Evolutionary conservation across 225 moss, liverwort and hornwort genomes (phyloP).

Genomic region (Climacium dendroides): DNA sequence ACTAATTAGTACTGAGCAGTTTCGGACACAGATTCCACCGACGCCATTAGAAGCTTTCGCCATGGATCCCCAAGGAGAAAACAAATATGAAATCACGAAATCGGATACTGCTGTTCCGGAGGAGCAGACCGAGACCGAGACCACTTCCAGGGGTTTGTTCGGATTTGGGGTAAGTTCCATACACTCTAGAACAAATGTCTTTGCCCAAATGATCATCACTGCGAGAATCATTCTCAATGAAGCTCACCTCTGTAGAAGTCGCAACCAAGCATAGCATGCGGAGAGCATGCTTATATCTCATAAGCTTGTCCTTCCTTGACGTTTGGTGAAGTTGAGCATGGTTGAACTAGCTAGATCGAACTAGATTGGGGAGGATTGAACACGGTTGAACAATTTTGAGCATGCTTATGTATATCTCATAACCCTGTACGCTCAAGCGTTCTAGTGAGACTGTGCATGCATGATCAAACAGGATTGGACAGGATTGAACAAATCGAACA

Average conservation of each 20-base stretch:
- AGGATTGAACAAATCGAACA: neutral
- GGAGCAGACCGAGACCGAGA: neutral
- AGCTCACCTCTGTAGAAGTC: neutral
- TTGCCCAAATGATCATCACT: neutral
- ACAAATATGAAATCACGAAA: neutral
- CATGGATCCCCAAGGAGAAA: conserved; percentile 7
- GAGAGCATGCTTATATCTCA: neutral
- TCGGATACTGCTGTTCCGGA: neutral
- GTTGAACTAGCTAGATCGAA: too few relatives aligned
- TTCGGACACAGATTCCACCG: neutral
- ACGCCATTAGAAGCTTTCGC: neutral
- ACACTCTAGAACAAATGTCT: neutral
- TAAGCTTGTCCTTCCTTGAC: neutral
- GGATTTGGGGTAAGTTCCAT: conserved; percentile 15
- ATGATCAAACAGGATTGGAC: neutral
- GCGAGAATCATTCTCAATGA: neutral
- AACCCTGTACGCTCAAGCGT: neutral
- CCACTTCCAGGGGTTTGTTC: conserved; percentile 4
- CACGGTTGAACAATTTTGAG: neutral
- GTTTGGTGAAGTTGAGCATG: neutral
- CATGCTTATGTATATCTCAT: neutral
- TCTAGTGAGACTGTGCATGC: neutral
- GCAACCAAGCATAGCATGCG: neutral
- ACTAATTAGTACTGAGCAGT: neutral
- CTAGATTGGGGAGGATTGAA: neutral